Percentiles rank a stretch among this genome's conserved stretches.
Conservation (phyloP, 2,329 filamentous ascomycete genomes). For the Sporothrix inflata region DNA sequence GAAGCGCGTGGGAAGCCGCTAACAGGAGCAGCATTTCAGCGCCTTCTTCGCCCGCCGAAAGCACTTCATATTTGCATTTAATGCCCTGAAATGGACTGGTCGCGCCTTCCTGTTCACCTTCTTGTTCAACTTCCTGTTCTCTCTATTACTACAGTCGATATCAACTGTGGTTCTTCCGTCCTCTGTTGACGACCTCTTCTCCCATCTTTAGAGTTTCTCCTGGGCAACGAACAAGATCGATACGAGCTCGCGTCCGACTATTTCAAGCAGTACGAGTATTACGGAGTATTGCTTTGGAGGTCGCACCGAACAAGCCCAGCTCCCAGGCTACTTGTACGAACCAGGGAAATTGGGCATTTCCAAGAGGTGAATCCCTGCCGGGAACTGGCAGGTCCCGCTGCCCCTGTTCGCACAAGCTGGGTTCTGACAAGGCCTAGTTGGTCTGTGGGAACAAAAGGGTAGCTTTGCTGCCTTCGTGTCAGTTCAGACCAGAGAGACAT, state of each 20-base stretch:
- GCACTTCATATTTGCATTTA: neutral
- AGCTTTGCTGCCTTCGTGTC: neutral
- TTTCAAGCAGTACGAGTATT: neutral
- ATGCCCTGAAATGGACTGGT: neutral
- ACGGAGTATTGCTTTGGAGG: neutral
- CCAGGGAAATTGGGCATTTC: constrained; percentile 31
- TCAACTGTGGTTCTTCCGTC: neutral
- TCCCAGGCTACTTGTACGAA: constrained; percentile 6
- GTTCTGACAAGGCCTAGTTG: neutral
- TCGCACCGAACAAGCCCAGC: constrained; percentile 19
- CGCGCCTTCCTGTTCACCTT: neutral
- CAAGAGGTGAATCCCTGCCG: constrained; percentile 18
- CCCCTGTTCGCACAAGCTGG: neutral
- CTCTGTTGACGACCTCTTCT: neutral
- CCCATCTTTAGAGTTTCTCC: too few species aligned
- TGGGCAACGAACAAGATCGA: neutral
- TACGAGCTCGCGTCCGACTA: neutral
- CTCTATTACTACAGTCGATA: too few species aligned
- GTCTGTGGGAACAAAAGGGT: neutral
- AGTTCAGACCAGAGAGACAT: neutral
- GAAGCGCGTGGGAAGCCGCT: neutral
- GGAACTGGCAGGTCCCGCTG: constrained; percentile 13
- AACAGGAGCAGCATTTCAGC: neutral
- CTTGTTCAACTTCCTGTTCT: neutral
- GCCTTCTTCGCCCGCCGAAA: neutral